phyloP scores from a whole-genome alignment of 306 rosid species.

The Inga laurina region DNA sequence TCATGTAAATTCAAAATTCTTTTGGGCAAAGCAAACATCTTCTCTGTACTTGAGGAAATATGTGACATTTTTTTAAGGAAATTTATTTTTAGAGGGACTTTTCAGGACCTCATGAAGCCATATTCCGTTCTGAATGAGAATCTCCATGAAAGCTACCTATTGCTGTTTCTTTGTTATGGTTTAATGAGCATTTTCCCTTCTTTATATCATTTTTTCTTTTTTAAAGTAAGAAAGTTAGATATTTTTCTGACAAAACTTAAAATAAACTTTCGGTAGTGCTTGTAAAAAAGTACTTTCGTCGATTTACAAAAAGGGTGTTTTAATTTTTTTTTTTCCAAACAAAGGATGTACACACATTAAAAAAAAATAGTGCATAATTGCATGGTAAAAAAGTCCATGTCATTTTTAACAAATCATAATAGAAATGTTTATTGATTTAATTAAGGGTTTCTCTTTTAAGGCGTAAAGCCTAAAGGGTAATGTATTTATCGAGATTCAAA shows the following conservation, averaged over 20 bases:
- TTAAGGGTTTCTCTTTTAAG: too few species aligned
- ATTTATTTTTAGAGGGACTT: neutral
- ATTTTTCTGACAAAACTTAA: neutral
- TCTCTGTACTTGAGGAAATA: neutral
- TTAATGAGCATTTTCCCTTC: neutral
- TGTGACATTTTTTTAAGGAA: neutral
- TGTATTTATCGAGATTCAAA: too few species aligned
- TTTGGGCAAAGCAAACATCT: neutral
- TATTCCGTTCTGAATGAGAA: neutral
- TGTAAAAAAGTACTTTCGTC: neutral
- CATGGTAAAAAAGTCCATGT: neutral
- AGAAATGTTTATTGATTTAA: too few species aligned
- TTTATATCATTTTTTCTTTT: neutral
- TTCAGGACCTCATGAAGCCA: neutral
- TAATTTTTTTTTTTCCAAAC: too few species aligned
- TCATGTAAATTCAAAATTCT: neutral
- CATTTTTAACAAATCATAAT: too few species aligned
- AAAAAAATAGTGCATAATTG: neutral
- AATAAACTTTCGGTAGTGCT: neutral
- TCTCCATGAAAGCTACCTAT: neutral
- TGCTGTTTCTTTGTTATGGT: neutral
- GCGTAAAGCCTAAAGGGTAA: too few species aligned
- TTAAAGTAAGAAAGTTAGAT: neutral
- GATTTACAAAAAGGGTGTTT: too few species aligned
- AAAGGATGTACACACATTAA: neutral